These are phyloP conservation scores for Vitis rupestris DNA, from an alignment of 164 flowering plant species.

Conservation along the genomic window DNA sequence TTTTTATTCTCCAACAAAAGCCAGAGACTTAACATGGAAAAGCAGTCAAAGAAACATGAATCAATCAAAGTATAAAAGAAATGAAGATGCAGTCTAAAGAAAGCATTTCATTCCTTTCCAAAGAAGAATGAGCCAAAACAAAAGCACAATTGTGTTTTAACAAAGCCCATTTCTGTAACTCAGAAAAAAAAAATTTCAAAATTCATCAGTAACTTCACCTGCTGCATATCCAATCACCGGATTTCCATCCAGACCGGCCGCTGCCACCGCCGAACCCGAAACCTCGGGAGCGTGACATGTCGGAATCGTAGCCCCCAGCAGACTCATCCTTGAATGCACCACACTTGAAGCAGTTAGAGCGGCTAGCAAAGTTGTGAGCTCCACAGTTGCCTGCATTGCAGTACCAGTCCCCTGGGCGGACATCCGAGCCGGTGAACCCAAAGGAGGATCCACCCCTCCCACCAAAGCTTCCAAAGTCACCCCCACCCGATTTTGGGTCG, in stretches of 20 bases:
- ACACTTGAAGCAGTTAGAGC: conserved; percentile 98
- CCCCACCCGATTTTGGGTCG: conserved; percentile 37
- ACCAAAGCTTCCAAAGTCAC: conserved; percentile 49
- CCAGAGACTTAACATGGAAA: not conserved
- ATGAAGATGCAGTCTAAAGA: too few relatives aligned
- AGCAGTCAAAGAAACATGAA: conserved; percentile 12
- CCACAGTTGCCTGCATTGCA: conserved; percentile 80
- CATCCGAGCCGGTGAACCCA: conserved; percentile 79
- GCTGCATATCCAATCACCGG: conserved; percentile 97
- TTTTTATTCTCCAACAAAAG: too few relatives aligned
- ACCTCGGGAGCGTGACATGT: conserved; percentile 40
- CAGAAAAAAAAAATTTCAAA: too few relatives aligned
- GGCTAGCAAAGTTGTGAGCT: conserved; percentile 94
- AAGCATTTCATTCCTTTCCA: not conserved
- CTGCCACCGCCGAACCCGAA: conserved; percentile 29
- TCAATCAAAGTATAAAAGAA: too few relatives aligned
- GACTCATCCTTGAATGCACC: conserved; percentile 84
- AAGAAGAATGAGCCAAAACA: not conserved
- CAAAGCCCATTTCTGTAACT: too few relatives aligned
- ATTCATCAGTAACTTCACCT: conserved; percentile 38
- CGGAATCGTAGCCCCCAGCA: conserved; percentile 34
- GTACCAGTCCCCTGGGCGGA: conserved; percentile 98
- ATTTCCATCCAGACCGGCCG: conserved; percentile 77
- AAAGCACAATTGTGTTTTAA: too few relatives aligned
- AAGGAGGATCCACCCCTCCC: conserved; percentile 44